Base-by-base conservation (phyloP, 1,139 yeast species). In the Candida labiduridarum region DNA sequence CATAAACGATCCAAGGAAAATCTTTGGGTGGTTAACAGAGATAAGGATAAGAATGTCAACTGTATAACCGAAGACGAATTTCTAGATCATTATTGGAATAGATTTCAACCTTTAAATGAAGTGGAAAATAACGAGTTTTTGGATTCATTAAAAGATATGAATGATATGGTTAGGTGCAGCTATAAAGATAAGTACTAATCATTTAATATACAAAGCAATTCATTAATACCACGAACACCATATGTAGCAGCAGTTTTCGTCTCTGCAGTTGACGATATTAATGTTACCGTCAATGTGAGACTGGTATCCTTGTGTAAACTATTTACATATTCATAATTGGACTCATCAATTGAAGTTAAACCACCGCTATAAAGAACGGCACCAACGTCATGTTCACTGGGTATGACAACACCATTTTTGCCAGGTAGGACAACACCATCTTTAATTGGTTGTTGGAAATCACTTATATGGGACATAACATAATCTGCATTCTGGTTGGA, bases 1-100 rank as follows among this genome's bases (percentile, higher is more conserved):
- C 90, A 87, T 58, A 90, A 90, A 62, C 77, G 88, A 52, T 80
- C 87, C 14, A 88, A 89, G 58, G 96, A 90, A 61, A 79, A 76
- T 22, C 71, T 85, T 33, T 89, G 96, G 96, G 80, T 83, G 12
- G 83, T 87, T 0, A 76, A 76, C 29, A 64, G 88, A 52, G 78
- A 79, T 15, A 72, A 72, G 49, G 73, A 72, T 5, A 36, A 42
- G 8, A 27, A 14, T 25, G 46, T 65, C 0, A 64, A 53, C 41
- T 64, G 61, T 30, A 68, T 78, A 4, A 72, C 78, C 1, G 80
- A 78, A 47, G 73, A 71, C 2, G 96, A 89, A 61, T 88, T 89
- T 59, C 70, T 78, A 30, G 66, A 71, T 34, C 70, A 82, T 52
- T 76, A 76, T 44, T 88, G 91, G 89, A 74, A 76, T 45, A 74